These are phyloP conservation scores for Crotalaria pallida DNA, from an alignment of 306 rosid genomes.

Conservation along the genomic window DNA sequence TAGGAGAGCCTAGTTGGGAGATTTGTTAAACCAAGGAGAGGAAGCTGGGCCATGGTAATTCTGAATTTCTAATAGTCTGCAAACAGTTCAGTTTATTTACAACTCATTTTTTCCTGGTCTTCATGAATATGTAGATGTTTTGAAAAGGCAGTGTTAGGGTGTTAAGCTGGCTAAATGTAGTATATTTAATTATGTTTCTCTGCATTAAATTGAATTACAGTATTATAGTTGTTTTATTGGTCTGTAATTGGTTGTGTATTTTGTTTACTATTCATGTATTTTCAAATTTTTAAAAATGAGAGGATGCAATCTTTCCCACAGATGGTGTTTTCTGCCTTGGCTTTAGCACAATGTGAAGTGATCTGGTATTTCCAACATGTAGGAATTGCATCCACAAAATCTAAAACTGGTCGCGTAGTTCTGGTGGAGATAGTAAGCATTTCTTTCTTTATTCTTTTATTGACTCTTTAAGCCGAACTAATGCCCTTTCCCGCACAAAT, in stretches of 20 bases:
- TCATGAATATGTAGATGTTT: neutral
- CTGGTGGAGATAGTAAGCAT: conserved; percentile 81
- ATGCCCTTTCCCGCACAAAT: conserved; percentile 7
- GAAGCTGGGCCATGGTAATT: too few relatives aligned
- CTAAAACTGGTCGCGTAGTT: conserved; percentile 63
- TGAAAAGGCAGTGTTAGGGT: neutral
- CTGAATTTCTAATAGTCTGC: neutral
- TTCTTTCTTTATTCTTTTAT: conserved; percentile 12
- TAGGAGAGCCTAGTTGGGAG: too few relatives aligned
- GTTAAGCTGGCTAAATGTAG: neutral
- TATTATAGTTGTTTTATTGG: neutral
- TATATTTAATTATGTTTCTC: neutral
- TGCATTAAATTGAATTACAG: neutral
- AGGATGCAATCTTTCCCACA: conserved; percentile 37
- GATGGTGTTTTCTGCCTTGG: conserved; percentile 99
- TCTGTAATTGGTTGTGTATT: neutral
- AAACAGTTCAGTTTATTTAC: neutral
- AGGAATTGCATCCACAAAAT: conserved; percentile 84
- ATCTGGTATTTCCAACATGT: conserved; percentile 93
- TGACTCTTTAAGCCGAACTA: neutral
- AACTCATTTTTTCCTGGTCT: neutral
- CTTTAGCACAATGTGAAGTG: conserved; percentile 96
- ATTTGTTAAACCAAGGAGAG: too few relatives aligned
- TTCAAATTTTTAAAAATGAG: conserved; percentile 9
- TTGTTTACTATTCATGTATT: conserved; percentile 3